A percentile compares a stretch with the other conserved stretches of the same genome.
These are phyloP conservation scores for Metschnikowia arizonensis DNA, from an alignment of 805 yeast genomes.

Conservation along the genomic window DNA sequence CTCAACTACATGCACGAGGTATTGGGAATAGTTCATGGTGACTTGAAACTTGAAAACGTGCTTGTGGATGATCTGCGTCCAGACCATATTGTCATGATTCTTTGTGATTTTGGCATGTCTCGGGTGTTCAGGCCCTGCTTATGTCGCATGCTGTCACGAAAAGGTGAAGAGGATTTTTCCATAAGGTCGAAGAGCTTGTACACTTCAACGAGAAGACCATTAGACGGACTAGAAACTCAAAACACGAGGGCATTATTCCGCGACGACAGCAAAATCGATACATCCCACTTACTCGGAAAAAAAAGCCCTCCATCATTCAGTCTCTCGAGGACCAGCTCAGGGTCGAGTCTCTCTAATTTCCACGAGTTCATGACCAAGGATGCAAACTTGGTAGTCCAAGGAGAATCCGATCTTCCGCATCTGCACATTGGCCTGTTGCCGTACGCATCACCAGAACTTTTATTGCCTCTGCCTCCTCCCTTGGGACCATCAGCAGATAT, in stretches of 20 bases:
- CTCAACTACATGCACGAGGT: conserved; percentile 54
- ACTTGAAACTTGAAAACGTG: conserved; percentile 77
- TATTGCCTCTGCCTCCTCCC: conserved; percentile 58
- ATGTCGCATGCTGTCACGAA: conserved; percentile 21
- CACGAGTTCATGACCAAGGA: conserved; percentile 16
- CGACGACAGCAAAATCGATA: conserved; percentile 34
- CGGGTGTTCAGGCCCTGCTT: conserved; percentile 29
- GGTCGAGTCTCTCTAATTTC: conserved; percentile 10
- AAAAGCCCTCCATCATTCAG: conserved; percentile 30
- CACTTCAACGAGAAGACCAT: conserved; percentile 33
- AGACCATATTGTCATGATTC: conserved; percentile 47
- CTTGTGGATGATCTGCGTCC: conserved; percentile 43
- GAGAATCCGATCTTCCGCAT: conserved; percentile 50
- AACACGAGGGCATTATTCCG: conserved; percentile 21
- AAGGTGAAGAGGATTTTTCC: conserved; percentile 12
- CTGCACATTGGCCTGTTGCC: conserved; percentile 85
- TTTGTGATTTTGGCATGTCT: conserved; percentile 92
- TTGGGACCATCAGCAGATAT: conserved; percentile 70
- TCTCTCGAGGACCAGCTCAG: conserved; percentile 10
- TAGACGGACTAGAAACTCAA: conserved; percentile 28
- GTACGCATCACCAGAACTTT: conserved; percentile 85
- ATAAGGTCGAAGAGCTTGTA: conserved; percentile 33
- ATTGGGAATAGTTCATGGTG: conserved; percentile 71
- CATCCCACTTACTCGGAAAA: conserved; percentile 22
- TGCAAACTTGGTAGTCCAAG: conserved; percentile 14